phyloP scores from a whole-genome alignment of 73 alveolate species.

The Tetrahymena thermophila region DNA sequence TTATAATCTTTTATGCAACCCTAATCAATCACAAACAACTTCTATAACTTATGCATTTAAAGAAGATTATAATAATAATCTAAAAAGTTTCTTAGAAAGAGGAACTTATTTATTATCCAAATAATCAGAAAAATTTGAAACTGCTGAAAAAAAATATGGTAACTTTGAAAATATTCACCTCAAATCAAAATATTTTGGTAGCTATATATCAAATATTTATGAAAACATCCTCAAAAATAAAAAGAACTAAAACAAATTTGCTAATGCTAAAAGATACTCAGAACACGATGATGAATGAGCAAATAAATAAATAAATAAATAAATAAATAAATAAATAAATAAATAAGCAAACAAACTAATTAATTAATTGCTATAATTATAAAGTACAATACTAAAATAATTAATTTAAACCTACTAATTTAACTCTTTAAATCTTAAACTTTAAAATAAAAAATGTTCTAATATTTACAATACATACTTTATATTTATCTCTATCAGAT shows the following conservation, averaged over 20 bases:
- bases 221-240: not conserved
- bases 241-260: not conserved
- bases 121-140: not conserved
- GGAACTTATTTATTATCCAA: not conserved
- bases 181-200: not conserved
- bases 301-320: not conserved
- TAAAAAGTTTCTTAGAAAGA: not conserved
- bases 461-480: not conserved
- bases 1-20: not conserved
- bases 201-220: not conserved
- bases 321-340: not conserved
- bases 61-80: not conserved
- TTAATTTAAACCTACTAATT: no score
- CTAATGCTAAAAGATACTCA: not conserved
- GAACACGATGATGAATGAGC: not conserved
- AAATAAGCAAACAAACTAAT: not conserved
- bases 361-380: not conserved
- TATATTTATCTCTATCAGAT: not conserved
- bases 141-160: not conserved
- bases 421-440: not conserved
- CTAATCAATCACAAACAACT: not conserved
- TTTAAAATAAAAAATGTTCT: no score
- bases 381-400: not conserved
- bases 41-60: not conserved
- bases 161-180: not conserved